phyloP scores from a whole-genome alignment of 257 asterid genomes.

The Gentiana straminea region DNA sequence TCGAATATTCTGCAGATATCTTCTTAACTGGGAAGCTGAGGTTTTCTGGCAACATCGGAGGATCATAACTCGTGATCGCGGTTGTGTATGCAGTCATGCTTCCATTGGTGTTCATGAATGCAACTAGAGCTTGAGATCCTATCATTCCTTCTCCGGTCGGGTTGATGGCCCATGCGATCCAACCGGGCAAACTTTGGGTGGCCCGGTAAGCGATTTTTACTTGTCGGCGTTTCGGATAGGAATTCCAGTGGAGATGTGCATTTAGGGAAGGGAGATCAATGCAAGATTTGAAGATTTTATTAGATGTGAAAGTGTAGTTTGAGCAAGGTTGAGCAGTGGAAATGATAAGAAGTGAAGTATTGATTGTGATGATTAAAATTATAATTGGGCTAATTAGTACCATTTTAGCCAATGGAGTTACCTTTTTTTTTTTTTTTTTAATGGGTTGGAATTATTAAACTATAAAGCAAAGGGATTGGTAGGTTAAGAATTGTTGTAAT shows the following conservation, averaged over 20 bases:
- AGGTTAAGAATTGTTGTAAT: too few species aligned
- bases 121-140: slow-evolving; percentile 62
- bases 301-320: slow-evolving; percentile 1
- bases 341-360: too few species aligned
- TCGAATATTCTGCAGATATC: slow-evolving; percentile 16
- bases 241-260: slow-evolving; percentile 62
- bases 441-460: too few species aligned
- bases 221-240: slow-evolving; percentile 21
- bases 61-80: slow-evolving; percentile 26
- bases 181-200: slow-evolving; percentile 45
- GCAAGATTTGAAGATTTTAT: slow-evolving; percentile 45
- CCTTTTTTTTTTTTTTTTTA: too few species aligned
- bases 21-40: slow-evolving; percentile 29
- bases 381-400: too few species aligned
- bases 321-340: too few species aligned
- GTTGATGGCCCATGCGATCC: slow-evolving; percentile 90
- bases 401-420: too few species aligned
- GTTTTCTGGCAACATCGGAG: slow-evolving; percentile 19
- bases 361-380: too few species aligned
- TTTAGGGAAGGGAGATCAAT: slow-evolving; percentile 49
- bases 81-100: slow-evolving; percentile 33
- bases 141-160: slow-evolving; percentile 60
- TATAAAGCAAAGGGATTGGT: too few species aligned
- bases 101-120: slow-evolving; percentile 29
- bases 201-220: slow-evolving; percentile 56